Conservation (phyloP, 2,329 filamentous ascomycete genomes). For the Colletotrichum gloeosporioides region DNA sequence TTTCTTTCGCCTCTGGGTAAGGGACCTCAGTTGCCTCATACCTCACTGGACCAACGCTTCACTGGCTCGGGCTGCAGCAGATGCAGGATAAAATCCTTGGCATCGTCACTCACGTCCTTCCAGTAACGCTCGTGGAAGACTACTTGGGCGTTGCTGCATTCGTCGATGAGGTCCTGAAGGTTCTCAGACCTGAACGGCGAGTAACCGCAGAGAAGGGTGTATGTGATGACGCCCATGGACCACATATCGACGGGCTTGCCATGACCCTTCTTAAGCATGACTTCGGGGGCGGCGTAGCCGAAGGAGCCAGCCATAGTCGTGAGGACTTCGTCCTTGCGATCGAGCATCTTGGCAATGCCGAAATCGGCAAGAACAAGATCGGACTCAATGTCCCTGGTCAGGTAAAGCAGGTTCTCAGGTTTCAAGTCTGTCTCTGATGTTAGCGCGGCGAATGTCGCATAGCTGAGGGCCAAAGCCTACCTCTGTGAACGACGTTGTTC, state of each 20-base stretch:
- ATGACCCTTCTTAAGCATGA: conserved; percentile 97
- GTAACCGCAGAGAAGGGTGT: conserved; percentile 97
- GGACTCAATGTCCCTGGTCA: conserved; percentile 78
- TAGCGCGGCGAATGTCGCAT: conserved; percentile 1
- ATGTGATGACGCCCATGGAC: conserved; percentile 98
- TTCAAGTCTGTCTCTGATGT: conserved; percentile 75
- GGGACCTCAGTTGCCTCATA: conserved; percentile 43
- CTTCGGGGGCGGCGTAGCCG: conserved; percentile 95
- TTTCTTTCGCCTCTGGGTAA: neutral
- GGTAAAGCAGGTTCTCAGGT: conserved; percentile 95
- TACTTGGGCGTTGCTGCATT: conserved; percentile 83
- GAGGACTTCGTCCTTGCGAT: conserved; percentile 86
- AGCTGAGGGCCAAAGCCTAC: conserved; percentile 49
- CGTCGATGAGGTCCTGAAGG: conserved; percentile 89
- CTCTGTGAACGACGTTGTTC: conserved; percentile 95
- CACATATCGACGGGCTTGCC: conserved; percentile 99
- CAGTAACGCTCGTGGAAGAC: conserved; percentile 98
- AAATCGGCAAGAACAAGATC: conserved; percentile 95
- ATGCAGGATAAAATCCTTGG: conserved; percentile 89
- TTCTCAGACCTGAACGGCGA: conserved; percentile 97
- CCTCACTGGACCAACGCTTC: conserved; percentile 78
- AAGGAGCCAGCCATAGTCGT: conserved; percentile 99
- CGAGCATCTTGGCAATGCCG: conserved; percentile 97
- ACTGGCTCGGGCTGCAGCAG: conserved; percentile 82
- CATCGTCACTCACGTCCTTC: conserved; percentile 95